Evolutionary conservation across 2,329 filamentous ascomycete species (phyloP).

Genomic region (Sclerotinia spermophila): DNA sequence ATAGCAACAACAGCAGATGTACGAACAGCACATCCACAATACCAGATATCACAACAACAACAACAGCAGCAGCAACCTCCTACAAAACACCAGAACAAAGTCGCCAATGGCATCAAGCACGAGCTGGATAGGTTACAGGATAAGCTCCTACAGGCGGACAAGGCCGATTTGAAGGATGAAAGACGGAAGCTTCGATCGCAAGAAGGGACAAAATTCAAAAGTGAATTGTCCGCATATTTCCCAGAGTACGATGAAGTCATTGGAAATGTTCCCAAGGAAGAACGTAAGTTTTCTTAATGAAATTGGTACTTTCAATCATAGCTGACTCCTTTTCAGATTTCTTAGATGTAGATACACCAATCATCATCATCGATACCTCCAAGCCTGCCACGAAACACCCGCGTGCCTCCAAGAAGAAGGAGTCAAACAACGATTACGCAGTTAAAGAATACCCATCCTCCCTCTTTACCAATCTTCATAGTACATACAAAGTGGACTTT

Average conservation of each 20-base stretch:
- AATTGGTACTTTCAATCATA: constrained; percentile 26
- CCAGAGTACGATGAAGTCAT: constrained; percentile 93
- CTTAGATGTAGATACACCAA: constrained; percentile 67
- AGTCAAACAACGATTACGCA: constrained; percentile 35
- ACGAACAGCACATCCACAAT: constrained; percentile 21
- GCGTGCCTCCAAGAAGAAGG: constrained; percentile 20
- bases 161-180: constrained; percentile 50
- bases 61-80: constrained; percentile 24
- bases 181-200: constrained; percentile 81
- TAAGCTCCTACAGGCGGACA: constrained; percentile 45
- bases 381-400: constrained; percentile 31
- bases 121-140: constrained; percentile 54
- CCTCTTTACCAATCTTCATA: constrained; percentile 53
- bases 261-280: constrained; percentile 71
- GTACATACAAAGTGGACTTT: constrained; percentile 56
- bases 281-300: constrained; percentile 54
- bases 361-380: constrained; percentile 62
- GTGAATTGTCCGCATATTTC: constrained; percentile 86
- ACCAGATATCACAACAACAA: constrained; percentile 20
- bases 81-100: constrained; percentile 55
- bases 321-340: constrained; percentile 53
- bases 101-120: constrained; percentile 58
- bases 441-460: constrained; percentile 54
- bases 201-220: constrained; percentile 82
- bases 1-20: constrained; percentile 20